Evolutionary conservation across 805 yeast genomes (phyloP).

Genomic region (Kluyveromyces lactis): DNA sequence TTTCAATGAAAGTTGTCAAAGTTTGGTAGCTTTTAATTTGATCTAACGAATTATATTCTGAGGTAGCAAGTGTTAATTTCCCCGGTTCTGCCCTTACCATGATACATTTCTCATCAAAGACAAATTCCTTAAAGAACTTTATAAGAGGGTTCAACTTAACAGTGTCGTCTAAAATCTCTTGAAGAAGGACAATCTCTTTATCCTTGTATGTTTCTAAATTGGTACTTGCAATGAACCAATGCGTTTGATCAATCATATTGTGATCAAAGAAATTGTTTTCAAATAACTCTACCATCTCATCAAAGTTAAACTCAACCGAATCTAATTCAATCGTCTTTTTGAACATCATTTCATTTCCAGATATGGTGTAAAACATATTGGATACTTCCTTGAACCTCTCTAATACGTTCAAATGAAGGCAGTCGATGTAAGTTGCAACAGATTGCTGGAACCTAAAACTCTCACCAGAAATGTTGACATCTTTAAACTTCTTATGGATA

Average conservation of each 20-base stretch:
- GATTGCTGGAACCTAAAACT: constrained; percentile 24
- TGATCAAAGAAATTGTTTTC: constrained; percentile 13
- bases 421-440: constrained; percentile 18
- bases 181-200: constrained; percentile 12
- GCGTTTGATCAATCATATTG: constrained; percentile 12
- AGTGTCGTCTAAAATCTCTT: constrained; percentile 11
- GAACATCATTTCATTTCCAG: constrained; percentile 11
- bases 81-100: background rate
- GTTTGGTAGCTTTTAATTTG: constrained; percentile 3
- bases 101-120: background rate
- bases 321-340: constrained; percentile 6
- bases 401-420: constrained; percentile 19
- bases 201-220: constrained; percentile 17
- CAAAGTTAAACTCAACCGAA: constrained; percentile 14
- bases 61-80: background rate
- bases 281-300: constrained; percentile 11
- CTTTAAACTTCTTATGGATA: constrained; percentile 18
- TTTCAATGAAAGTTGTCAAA: constrained; percentile 7
- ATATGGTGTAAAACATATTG: constrained; percentile 20
- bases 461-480: constrained; percentile 10
- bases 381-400: constrained; percentile 12
- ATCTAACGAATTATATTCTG: background rate
- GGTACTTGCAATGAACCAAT: constrained; percentile 23
- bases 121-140: constrained; percentile 10
- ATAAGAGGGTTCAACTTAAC: constrained; percentile 11